A percentile compares a stretch with the other conserved stretches of the same genome.
Conservation (phyloP, 176 grass and related monocot genomes). For the Triticum aestivum region IWGSC_CS_RefSeq_v2.1 NC_057795.1:402982469-402982968, state of each 20-base stretch:
- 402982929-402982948: slow-evolving; percentile 94
- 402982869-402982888: slow-evolving; percentile 79
- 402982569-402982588: neutral
- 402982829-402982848: slow-evolving; percentile 65
- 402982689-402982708: slow-evolving; percentile 81
- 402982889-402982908: slow-evolving; percentile 88
- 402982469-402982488: slow-evolving; percentile 37
- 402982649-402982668: slow-evolving; percentile 30
- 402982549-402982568: slow-evolving; percentile 31
- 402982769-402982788: slow-evolving; percentile 88
- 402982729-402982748: slow-evolving; percentile 89
- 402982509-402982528: slow-evolving; percentile 46
- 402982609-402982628: neutral
- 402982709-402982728: slow-evolving; percentile 84
- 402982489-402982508: slow-evolving; percentile 32
- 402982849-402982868: slow-evolving; percentile 56
- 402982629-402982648: slow-evolving; percentile 24
- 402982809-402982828: slow-evolving; percentile 96
- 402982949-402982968: slow-evolving; percentile 87
- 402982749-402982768: slow-evolving; percentile 90
- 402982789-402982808: slow-evolving; percentile 93
- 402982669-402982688: slow-evolving; percentile 37
- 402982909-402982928: slow-evolving; percentile 51
- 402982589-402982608: neutral
- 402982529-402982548: slow-evolving; percentile 59